Evolutionary conservation across 2,329 filamentous ascomycete species (phyloP), one percentile per base, ranked within the genome.

Genomic region (Epichloe sibirici): DNA sequence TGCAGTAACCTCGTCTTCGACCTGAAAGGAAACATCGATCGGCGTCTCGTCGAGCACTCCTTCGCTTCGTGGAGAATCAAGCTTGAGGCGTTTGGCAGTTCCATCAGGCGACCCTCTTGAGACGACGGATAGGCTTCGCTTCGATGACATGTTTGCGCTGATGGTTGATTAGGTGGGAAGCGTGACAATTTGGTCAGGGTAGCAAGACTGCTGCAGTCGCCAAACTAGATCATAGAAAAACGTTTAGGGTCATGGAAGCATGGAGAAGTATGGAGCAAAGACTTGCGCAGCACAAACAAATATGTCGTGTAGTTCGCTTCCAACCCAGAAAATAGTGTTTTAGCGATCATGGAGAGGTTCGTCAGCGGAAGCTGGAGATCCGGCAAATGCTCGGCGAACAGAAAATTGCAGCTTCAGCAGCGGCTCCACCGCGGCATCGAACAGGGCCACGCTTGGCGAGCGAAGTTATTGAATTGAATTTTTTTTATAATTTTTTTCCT

Each of bases 61-160:
- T 12, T 43, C 40, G 9, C 37, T 28, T 5, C 17, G 12, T n/a
- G 46, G 4, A 7, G 43, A 7, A 17, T 38, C 4, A 13, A 45
- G 43, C 34, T 46, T 55, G 8, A 53, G 51, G 8, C 68, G 67
- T 55, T 73, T 73, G 28, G 62, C 38, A 3, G 56, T 56, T 2
- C 60, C 58, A 48, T 60, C 55, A 21, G 59, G 54, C 38, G 61
- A 61, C 25, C 65, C 63, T 34, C 55, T 56, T 11, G 25, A 45
- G 15, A 7, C 63, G 60, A 8, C 66, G 62, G 38, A 68, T 58
- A 46, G 44, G 35, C 59, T 63, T 57, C 70, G 68, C 58, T 73
- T 74, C 44, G 65, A 66, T n/a, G 66, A 63, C 63, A 63, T 67
- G 37, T 46, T 55, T 35, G 23, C 39, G 43, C 47, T 55, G 45